A percentile compares a stretch with the other conserved stretches of the same genome.
These are phyloP conservation scores for Vaccinium macrocarpon DNA, from an alignment of 148 eudicot genomes.

Conservation along the genomic window DNA sequence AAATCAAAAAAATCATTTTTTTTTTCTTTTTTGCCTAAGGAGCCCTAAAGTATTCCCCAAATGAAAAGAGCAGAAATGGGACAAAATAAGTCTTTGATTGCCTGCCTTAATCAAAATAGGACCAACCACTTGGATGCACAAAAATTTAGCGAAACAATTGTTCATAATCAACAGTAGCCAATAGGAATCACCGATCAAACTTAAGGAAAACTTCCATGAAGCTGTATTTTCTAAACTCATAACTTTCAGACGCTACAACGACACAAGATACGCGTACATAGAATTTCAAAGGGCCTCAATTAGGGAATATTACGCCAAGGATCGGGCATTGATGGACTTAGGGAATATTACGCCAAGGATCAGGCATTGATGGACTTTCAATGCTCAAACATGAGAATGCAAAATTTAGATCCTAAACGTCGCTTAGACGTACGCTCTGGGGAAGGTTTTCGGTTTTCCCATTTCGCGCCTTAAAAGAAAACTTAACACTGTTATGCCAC, in stretches of 20 bases:
- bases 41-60: background rate
- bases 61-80: background rate
- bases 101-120: background rate
- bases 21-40: no score
- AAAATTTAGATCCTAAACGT: constrained; percentile 8
- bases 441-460: background rate
- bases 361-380: background rate
- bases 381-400: background rate
- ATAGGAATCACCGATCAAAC: background rate
- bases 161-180: constrained; percentile 2
- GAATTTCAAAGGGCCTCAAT: background rate
- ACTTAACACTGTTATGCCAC: constrained; percentile 35
- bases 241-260: background rate
- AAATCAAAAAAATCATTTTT: no score
- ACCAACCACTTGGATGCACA: background rate
- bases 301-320: background rate
- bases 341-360: background rate
- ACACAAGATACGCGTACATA: background rate
- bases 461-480: background rate
- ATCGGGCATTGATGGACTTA: background rate
- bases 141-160: background rate
- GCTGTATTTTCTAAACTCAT: background rate
- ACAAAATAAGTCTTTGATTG: background rate
- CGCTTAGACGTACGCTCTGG: background rate
- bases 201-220: background rate